Conservation (phyloP, 331 rosid genomes). For the Phaseolus coccineus region DNA sequence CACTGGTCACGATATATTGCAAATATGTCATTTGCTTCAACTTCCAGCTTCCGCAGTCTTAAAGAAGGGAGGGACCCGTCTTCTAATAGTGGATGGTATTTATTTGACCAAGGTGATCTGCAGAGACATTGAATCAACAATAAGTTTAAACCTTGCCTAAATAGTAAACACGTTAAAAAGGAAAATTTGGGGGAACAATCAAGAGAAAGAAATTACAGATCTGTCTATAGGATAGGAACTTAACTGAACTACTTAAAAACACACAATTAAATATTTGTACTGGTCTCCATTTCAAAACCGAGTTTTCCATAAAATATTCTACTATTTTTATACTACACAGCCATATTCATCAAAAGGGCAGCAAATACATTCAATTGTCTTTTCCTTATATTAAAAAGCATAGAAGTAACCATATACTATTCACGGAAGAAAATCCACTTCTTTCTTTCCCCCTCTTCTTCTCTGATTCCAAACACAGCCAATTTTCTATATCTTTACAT, state of each 20-base stretch:
- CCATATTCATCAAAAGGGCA: conserved; percentile 19
- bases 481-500: conserved; percentile 20
- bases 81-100: conserved; percentile 82
- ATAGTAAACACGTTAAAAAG: conserved; percentile 10
- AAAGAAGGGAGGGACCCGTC: conserved; percentile 86
- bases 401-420: conserved; percentile 10
- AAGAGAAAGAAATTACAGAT: conserved; percentile 28
- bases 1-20: conserved; percentile 99
- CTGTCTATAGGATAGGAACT: neutral
- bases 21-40: conserved; percentile 93
- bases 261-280: neutral
- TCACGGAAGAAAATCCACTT: neutral
- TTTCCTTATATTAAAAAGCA: neutral
- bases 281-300: conserved; percentile 22
- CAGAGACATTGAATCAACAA: conserved; percentile 38
- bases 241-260: neutral
- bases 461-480: neutral
- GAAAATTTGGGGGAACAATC: neutral
- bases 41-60: conserved; percentile 88
- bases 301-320: neutral
- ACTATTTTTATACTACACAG: neutral
- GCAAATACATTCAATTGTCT: neutral
- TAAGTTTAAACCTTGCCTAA: conserved; percentile 15
- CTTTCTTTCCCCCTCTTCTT: neutral
- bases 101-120: conserved; percentile 99